These are phyloP conservation scores for Bathelium albidoporum DNA, from an alignment of 495 filamentous ascomycete genomes.

Conservation along the genomic window DNA sequence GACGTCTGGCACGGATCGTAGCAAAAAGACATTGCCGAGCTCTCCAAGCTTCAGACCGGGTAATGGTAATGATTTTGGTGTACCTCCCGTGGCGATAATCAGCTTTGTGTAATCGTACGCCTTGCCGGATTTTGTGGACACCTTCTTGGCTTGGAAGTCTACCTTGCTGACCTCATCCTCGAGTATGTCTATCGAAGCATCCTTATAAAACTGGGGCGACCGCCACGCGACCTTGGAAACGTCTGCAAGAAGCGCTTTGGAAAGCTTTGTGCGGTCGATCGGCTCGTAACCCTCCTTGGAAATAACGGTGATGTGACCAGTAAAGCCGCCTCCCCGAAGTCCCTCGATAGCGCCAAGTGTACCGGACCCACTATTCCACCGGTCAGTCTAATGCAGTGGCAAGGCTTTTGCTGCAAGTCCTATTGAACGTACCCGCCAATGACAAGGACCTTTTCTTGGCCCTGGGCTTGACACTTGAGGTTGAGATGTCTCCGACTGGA, in stretches of 20 bases:
- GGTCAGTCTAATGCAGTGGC: not conserved
- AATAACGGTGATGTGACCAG: conserved; percentile 71
- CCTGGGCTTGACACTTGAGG: conserved; percentile 56
- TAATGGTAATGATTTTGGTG: conserved; percentile 65
- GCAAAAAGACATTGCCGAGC: conserved; percentile 72
- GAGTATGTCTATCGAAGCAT: conserved; percentile 60
- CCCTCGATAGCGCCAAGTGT: conserved; percentile 69
- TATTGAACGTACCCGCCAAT: conserved; percentile 58
- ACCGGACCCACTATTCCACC: conserved; percentile 55
- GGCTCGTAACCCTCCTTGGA: conserved; percentile 73
- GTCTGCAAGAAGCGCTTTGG: conserved; percentile 87
- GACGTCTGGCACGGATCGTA: conserved; percentile 65
- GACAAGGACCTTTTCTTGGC: conserved; percentile 64
- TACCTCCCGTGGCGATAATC: conserved; percentile 77
- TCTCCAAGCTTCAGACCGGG: conserved; percentile 65
- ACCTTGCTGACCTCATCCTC: conserved; percentile 65
- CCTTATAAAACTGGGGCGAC: conserved; percentile 64
- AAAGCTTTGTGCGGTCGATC: conserved; percentile 91
- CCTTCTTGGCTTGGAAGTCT: conserved; percentile 62
- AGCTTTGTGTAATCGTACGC: conserved; percentile 74
- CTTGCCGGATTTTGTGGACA: conserved; percentile 61
- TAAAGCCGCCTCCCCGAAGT: conserved; percentile 71
- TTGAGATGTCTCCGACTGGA: conserved; percentile 59
- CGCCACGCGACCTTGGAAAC: conserved; percentile 64
- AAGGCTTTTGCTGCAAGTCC: not conserved